Evolutionary conservation across 2,329 filamentous ascomycete species (phyloP).

Genomic region (Colletotrichum sp.): DNA sequence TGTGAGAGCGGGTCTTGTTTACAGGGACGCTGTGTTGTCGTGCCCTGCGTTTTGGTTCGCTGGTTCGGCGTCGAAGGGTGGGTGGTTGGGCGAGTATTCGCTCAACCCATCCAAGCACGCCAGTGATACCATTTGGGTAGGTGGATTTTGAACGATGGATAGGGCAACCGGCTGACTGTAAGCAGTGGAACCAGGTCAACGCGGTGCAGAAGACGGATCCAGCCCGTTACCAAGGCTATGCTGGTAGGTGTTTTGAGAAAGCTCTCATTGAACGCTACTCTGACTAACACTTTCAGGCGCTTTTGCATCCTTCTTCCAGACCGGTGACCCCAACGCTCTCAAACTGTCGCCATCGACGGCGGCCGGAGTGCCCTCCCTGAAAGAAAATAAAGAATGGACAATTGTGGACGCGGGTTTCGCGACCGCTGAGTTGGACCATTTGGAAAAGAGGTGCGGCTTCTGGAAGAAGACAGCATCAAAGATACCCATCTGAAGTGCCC

Average conservation of each 20-base stretch:
- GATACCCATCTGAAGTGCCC: conserved; percentile 45
- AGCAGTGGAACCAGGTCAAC: conserved; percentile 62
- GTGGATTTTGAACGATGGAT: conserved; percentile 21
- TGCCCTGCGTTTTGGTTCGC: conserved; percentile 66
- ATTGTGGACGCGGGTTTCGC: conserved; percentile 50
- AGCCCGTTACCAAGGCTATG: conserved; percentile 59
- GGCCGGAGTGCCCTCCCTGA: conserved; percentile 49
- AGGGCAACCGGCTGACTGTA: not conserved
- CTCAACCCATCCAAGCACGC: conserved; percentile 65
- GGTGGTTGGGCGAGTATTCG: conserved; percentile 65
- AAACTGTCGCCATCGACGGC: conserved; percentile 54
- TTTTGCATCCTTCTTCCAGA: conserved; percentile 65
- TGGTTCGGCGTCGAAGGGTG: conserved; percentile 42
- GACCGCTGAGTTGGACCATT: conserved; percentile 37
- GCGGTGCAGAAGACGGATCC: conserved; percentile 55
- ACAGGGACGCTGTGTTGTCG: conserved; percentile 62
- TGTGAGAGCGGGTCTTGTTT: conserved; percentile 60
- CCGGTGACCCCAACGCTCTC: conserved; percentile 61
- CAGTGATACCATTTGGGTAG: conserved; percentile 60
- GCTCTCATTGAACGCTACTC: not conserved
- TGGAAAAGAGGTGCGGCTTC: conserved; percentile 57
- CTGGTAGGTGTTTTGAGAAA: conserved; percentile 21
- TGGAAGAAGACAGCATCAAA: conserved; percentile 53
- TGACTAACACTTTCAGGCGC: conserved; percentile 46
- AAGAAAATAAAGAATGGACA: conserved; percentile 53